Percentiles rank a stretch among this genome's conserved stretches.
Conservation (phyloP, 768 basidiomycete species). For the Fomitopsis serialis region DNA sequence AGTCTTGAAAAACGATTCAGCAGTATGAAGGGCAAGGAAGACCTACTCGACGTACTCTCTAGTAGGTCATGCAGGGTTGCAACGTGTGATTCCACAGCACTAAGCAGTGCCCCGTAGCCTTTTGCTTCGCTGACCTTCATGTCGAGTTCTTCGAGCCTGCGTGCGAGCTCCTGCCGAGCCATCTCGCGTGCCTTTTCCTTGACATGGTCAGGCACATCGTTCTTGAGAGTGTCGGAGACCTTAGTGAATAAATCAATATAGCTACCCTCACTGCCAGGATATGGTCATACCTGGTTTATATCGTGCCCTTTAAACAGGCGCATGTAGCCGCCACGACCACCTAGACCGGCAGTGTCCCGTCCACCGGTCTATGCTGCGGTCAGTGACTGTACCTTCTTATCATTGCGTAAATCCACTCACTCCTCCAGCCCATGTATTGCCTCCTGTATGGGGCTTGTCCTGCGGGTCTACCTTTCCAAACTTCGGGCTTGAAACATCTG, state of each 20-base stretch:
- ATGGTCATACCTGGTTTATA: conserved; percentile 46
- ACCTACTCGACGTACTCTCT: conserved; percentile 41
- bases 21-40: not conserved
- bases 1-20: conserved; percentile 34
- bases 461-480: conserved; percentile 55
- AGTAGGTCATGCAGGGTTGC: conserved; percentile 53
- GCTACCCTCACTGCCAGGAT: not conserved
- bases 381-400: not conserved
- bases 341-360: conserved; percentile 60
- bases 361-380: conserved; percentile 46
- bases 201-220: conserved; percentile 54
- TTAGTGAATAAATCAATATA: too few relatives aligned
- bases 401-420: conserved; percentile 27
- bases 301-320: conserved; percentile 58
- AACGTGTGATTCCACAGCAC: conserved; percentile 56
- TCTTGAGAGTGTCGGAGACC: conserved; percentile 50
- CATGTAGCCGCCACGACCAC: conserved; percentile 65
- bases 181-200: conserved; percentile 61
- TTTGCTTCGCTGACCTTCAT: conserved; percentile 52
- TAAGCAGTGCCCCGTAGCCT: conserved; percentile 47
- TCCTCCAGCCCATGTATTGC: conserved; percentile 62
- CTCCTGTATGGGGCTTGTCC: conserved; percentile 51
- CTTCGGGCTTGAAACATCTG: conserved; percentile 47
- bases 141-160: conserved; percentile 57
- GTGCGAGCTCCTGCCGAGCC: conserved; percentile 57